Evolutionary conservation across 1,284 basidiomycete species (phyloP), one percentile per base, ranked within the genome.

Genomic region (Leccinum laetum): DNA sequence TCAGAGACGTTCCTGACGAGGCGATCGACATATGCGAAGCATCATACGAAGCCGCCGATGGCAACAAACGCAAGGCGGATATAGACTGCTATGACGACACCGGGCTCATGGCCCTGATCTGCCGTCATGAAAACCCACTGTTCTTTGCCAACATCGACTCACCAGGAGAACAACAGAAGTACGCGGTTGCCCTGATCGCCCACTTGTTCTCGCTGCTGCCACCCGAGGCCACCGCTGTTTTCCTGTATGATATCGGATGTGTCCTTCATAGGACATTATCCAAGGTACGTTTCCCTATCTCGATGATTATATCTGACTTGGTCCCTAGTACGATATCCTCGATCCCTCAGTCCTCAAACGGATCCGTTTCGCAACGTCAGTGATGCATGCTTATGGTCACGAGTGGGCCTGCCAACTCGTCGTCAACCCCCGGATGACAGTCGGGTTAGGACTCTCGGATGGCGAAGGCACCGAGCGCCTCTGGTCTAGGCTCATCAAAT

Each of bases 321-420:
- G n/a, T 53, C 21, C 21, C 49, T 46, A 55, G 52, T 62, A 65
- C 14, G 35, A 55, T 35, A 65, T 65, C 11, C 46, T 24, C 16
- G 32, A 46, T 18, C 16, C 44, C 44, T 46, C 44, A 46, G 16
- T 46, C 35, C 35, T 37, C 35, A 18, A 46, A 46, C n/a, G 44
- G 73, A 81, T 0, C 81, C 55, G 55, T 9, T 56, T 56, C 5
- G 55, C 55, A 13, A 56, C 29, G 4, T 14, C 52, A 18, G 52
- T 24, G 21, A 55, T 55, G 52, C 52, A 16, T 35, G 32, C 32
- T 35, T 35, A 35, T 35, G 32, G 32, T 35, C 32, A 35, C 32
- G 32, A 35, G 32, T 35, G 32, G 32, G 32, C 32, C 32, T 35
- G 32, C 32, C 1, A 35, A 35, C 32, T 35, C 10, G 32, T 35